Evolutionary conservation across 805 yeast genomes (phyloP), one percentile per base, ranked within the genome.

Genomic region (Ogataea philodendri): DNA sequence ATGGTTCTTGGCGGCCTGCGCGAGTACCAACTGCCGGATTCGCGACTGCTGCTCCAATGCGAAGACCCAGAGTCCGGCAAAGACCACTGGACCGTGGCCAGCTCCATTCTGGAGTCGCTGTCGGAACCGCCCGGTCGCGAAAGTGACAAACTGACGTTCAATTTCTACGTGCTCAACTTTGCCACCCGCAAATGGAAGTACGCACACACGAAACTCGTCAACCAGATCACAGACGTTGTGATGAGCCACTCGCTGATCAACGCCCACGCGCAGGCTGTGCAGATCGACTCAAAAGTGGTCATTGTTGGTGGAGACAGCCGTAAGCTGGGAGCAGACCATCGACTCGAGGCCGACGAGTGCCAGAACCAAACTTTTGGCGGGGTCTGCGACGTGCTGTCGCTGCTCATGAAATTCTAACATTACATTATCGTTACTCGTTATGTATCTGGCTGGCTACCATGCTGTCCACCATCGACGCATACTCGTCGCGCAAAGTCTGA

Each of bases 1-100:
- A 39, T 50, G 38, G 34, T 55, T 9, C 9, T 53, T 14, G 60
- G 60, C 13, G 62, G 62, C 5, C 9, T 52, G 11, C 48, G 42
- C 18, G 41, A 39, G 9, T 16, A n/a, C 3, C 52, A 48, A 16
- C 32, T 44, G 10, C 17, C 14, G 24, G 10, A n/a, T 22, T 5
- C 22, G 33, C 16, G 28, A 14, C 15, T 23, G 25, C 14, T 15
- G 10, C 23, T 29, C 14, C 13, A 9, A 8, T 20, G 6, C 27
- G 21, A 22, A 6, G 14, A 26, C 5, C 17, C 6, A 16, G 22
- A 9, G 13, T 23, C 10, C 8, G 22, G 26, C 15, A 10, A 5
- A 9, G 10, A 22, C 11, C n/a, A 18, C 7, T 20, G n/a, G 7
- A 25, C 14, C 13, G 9, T 18, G 11, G 39, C 33, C 4, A 10